Percentiles rank a stretch among this genome's conserved stretches.
Evolutionary conservation across 2,329 filamentous ascomycete species (phyloP).

Genomic region (Moelleriella libera): DNA sequence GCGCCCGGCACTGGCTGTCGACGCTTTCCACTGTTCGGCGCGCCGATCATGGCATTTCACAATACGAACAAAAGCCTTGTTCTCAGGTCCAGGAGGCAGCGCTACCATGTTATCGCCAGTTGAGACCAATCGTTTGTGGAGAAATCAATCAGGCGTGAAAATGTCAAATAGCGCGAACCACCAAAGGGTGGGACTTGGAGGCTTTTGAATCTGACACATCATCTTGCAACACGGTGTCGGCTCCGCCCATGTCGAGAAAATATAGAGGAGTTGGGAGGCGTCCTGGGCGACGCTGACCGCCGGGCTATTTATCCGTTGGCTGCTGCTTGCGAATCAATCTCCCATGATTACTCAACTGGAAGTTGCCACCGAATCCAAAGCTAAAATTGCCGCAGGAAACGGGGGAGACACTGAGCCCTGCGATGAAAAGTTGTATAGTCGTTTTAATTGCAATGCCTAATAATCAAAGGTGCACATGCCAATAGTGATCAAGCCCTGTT

Average conservation of each 20-base stretch:
- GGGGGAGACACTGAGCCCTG: too few species aligned
- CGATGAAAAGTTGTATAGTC: too few species aligned
- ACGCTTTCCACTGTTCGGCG: too few species aligned
- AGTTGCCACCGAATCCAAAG: too few species aligned
- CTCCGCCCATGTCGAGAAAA: background rate
- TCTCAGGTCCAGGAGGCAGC: background rate
- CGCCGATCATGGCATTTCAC: too few species aligned
- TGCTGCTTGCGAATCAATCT: too few species aligned
- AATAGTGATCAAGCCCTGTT: too few species aligned
- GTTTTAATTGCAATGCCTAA: too few species aligned
- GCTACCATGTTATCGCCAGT: background rate
- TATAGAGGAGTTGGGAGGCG: background rate
- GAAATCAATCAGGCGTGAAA: background rate
- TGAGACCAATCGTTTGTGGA: background rate
- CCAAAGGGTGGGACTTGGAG: background rate
- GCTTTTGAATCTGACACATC: slow-evolving; percentile 1
- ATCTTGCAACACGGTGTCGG: background rate
- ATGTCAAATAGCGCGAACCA: background rate
- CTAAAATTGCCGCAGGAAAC: too few species aligned
- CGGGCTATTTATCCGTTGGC: background rate
- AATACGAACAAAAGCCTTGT: background rate
- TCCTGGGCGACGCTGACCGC: background rate
- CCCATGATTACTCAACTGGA: too few species aligned
- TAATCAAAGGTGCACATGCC: too few species aligned
- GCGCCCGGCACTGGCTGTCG: too few species aligned